A percentile compares a stretch with the other conserved stretches of the same genome.
Conservation (phyloP, 176 grass and related monocot species). For the Eragrostis nindensis region DNA sequence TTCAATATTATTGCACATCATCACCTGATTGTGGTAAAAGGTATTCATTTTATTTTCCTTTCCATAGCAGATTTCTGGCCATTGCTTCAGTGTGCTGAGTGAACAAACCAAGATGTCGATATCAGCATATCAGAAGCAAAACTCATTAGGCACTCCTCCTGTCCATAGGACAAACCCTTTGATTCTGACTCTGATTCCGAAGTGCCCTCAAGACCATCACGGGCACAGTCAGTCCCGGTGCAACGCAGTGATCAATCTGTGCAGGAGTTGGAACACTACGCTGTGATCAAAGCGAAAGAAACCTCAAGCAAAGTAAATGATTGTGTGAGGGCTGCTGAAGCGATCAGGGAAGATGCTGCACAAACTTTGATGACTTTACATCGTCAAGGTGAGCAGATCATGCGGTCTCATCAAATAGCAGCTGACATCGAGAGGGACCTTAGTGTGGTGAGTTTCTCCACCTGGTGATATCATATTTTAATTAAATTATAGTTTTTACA, state of each 20-base stretch:
- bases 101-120: conserved; percentile 46
- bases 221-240: conserved; percentile 52
- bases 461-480: conserved; percentile 1
- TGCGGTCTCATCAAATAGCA: conserved; percentile 64
- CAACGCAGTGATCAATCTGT: conserved; percentile 53
- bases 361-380: conserved; percentile 75
- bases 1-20: background rate
- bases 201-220: conserved; percentile 49
- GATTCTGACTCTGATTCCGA: conserved; percentile 83
- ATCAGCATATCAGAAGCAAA: conserved; percentile 59
- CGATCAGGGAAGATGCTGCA: conserved; percentile 86
- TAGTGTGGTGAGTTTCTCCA: conserved; percentile 64
- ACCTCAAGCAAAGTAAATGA: conserved; percentile 77
- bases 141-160: conserved; percentile 47
- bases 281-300: conserved; percentile 62
- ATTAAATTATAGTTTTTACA: conserved; percentile 1
- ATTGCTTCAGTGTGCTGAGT: conserved; percentile 21
- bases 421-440: conserved; percentile 86
- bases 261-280: conserved; percentile 80
- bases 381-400: conserved; percentile 91
- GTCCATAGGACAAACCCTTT: conserved; percentile 61
- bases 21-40: background rate
- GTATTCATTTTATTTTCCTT: background rate
- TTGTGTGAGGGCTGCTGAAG: conserved; percentile 84
- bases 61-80: conserved; percentile 13